A percentile compares a stretch with the other conserved stretches of the same genome.
These are phyloP conservation scores for Schizochytrium sp. DNA, from an alignment of 108 stramenopile species.

Conservation along the genomic window DNA sequence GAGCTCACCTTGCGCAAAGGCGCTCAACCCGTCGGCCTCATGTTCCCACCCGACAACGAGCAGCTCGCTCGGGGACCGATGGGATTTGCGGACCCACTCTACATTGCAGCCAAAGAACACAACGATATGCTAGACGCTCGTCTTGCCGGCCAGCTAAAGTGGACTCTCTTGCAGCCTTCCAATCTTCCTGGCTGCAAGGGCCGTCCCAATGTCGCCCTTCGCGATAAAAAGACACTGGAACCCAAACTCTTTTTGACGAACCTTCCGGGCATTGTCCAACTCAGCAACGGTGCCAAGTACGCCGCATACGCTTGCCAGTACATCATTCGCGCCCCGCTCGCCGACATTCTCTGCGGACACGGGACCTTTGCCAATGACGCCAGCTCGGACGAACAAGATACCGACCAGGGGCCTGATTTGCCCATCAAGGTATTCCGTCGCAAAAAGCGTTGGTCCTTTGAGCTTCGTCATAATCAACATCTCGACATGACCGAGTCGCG, in stretches of 20 bases:
- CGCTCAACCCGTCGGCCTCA: background rate
- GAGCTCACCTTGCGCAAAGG: background rate
- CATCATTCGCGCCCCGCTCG: background rate
- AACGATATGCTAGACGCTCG: background rate
- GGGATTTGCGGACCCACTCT: background rate
- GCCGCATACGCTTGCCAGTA: background rate
- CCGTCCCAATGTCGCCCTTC: background rate
- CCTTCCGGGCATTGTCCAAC: background rate
- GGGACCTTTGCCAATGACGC: background rate
- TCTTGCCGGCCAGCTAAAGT: background rate
- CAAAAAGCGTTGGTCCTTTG: background rate
- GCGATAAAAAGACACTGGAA: background rate
- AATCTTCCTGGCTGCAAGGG: background rate
- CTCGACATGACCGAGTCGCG: background rate
- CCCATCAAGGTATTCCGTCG: background rate
- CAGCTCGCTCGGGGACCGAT: background rate
- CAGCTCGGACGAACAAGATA: background rate
- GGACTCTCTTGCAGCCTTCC: background rate
- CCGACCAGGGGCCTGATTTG: background rate
- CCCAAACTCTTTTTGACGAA: background rate
- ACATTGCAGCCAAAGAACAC: background rate
- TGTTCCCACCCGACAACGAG: background rate
- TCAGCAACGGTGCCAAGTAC: background rate
- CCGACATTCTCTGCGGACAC: background rate
- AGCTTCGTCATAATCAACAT: background rate